Evolutionary conservation across 2,329 filamentous ascomycete genomes (phyloP).

Genomic region (Arthrobotrys sinensis): DNA sequence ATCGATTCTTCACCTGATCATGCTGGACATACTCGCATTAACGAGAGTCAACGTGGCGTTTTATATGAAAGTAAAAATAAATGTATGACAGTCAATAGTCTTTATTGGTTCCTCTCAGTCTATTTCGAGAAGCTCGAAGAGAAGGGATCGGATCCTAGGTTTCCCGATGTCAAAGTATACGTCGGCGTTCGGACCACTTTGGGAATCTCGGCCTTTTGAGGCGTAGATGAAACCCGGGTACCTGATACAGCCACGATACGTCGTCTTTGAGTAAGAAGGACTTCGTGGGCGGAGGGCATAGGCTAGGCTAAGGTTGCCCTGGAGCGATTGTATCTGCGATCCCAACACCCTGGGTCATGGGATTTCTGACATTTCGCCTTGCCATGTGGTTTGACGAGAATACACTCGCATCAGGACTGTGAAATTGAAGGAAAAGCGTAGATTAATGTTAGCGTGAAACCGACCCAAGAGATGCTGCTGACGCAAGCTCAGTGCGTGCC

Average conservation of each 20-base stretch:
- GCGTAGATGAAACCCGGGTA: constrained; percentile 45
- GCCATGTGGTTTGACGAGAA: constrained; percentile 38
- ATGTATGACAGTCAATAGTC: background rate
- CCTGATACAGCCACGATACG: constrained; percentile 30
- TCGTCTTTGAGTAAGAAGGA: constrained; percentile 1
- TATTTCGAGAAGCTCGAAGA: constrained; percentile 29
- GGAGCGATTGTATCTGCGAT: constrained; percentile 10
- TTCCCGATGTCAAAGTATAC: constrained; percentile 12
- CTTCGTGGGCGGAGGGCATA: constrained; percentile 23
- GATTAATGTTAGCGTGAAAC: constrained; percentile 56
- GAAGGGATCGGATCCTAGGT: constrained; percentile 26
- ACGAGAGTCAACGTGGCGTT: constrained; percentile 38
- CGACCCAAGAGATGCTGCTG: constrained; percentile 29
- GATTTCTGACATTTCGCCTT: constrained; percentile 26
- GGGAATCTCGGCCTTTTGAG: constrained; percentile 30
- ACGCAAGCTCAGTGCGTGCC: constrained; percentile 42
- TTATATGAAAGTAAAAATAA: constrained; percentile 30
- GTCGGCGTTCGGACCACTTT: constrained; percentile 26
- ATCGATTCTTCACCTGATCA: constrained; percentile 2
- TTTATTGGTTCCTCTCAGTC: background rate
- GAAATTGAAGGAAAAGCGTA: constrained; percentile 13
- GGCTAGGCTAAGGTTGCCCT: constrained; percentile 31
- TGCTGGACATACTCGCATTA: constrained; percentile 38
- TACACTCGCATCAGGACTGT: background rate
- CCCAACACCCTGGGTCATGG: constrained; percentile 36